These are phyloP conservation scores for Kurtzmaniella quercitrusa DNA, from an alignment of 1,139 yeast genomes.

Conservation along the genomic window DNA sequence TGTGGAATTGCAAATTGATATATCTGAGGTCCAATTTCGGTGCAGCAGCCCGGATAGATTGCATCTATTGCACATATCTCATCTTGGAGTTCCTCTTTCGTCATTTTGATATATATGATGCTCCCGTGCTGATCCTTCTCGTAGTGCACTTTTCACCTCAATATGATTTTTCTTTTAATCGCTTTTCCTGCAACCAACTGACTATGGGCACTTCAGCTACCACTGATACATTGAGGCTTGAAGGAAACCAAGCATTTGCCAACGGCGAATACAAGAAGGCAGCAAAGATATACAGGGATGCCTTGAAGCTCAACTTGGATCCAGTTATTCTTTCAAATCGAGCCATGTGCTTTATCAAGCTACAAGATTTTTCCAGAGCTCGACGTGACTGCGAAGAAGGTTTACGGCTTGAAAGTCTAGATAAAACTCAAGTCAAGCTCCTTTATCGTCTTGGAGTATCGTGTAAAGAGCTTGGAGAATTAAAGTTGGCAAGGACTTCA, in stretches of 20 bases:
- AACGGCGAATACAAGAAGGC: conserved; percentile 54
- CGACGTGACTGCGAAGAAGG: conserved; percentile 60
- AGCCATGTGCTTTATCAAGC: conserved; percentile 67
- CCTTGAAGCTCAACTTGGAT: conserved; percentile 57
- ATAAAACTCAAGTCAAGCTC: conserved; percentile 44
- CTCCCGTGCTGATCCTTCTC: background rate
- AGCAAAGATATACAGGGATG: conserved; percentile 58
- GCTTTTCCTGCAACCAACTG: background rate
- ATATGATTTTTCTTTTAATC: background rate
- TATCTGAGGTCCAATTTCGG: conserved; percentile 28
- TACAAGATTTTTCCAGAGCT: conserved; percentile 54
- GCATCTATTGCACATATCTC: conserved; percentile 85
- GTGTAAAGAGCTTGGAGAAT: conserved; percentile 28
- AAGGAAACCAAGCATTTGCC: conserved; percentile 69
- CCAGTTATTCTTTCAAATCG: conserved; percentile 74
- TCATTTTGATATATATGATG: conserved; percentile 18
- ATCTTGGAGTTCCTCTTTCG: conserved; percentile 61
- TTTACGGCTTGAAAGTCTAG: conserved; percentile 28
- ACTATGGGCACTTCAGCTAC: conserved; percentile 3
- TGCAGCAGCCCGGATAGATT: conserved; percentile 66
- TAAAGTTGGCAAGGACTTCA: conserved; percentile 28
- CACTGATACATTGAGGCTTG: conserved; percentile 32
- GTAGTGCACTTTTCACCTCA: background rate
- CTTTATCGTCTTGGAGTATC: conserved; percentile 57
- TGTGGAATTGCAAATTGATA: conserved; percentile 62